Evolutionary conservation across 2,329 filamentous ascomycete species (phyloP), one percentile per base, ranked within the genome.

Genomic region (Ophiostoma piceae): DNA sequence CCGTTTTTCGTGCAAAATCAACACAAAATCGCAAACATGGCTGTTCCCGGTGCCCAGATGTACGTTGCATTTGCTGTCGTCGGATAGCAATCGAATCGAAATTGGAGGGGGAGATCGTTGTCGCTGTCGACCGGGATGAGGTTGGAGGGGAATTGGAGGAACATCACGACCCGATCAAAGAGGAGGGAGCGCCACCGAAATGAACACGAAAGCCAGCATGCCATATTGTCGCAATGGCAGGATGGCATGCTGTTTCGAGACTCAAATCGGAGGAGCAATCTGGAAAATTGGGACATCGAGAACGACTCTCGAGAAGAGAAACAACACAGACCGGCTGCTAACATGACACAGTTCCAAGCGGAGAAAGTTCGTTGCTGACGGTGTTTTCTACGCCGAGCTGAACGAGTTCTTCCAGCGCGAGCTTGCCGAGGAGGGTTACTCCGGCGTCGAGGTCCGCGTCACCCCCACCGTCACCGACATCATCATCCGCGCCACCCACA

Each of bases 341-440:
- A 66, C 35, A 66, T 43, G 12, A 16, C 16, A 62, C 81, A 94
- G 91, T 84, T 94, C 91, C 83, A 94, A 94, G 90, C 85, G 90
- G 84, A 92, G 91, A 88, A 94, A 94, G 90, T 94, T 94, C 87
- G 90, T 94, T 82, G 92, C 91, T 78, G 95, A 99, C 85, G 95
- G 95, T 90, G 95, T 99, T 81, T 99, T 99, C 92, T 99, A 97
- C 85, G 95, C 95, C 87, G 95, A 99, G 87, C 87, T 99, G 84
- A 99, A 99, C 91, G 95, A 99, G 88, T 99, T 99, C 91, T 99
- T 99, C 92, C 95, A 98, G 90, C 94, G 95, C 84, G 95, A 99
- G 87, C 88, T 99, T 82, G 95, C 95, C 82, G 95, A 99, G 90
- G 96, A 99, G 87, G 95, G 95, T 79, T 99, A 99, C 90, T 99